Evolutionary conservation across 2,329 filamentous ascomycete genomes (phyloP).

Genomic region (Leptographium flavum): DNA sequence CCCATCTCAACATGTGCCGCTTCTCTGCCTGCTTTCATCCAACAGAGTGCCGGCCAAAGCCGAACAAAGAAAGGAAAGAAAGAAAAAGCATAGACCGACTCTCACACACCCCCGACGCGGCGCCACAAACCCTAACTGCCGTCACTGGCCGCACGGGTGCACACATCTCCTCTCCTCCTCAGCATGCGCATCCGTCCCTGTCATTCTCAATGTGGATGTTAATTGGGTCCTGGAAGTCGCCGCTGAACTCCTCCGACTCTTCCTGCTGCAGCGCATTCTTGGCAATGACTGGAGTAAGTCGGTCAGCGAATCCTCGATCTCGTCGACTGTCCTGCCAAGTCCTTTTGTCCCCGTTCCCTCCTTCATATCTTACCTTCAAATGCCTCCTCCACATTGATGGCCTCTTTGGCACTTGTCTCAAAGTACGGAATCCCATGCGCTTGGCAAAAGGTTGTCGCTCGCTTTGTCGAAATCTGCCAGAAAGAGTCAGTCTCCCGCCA

Average conservation of each 20-base stretch:
- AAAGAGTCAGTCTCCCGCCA: background rate
- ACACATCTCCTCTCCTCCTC: slow-evolving; percentile 17
- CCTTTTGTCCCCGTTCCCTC: background rate
- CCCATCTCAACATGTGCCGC: background rate
- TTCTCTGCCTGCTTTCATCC: background rate
- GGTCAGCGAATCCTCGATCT: slow-evolving; percentile 4
- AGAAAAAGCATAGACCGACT: background rate
- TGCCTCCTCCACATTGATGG: slow-evolving; percentile 85
- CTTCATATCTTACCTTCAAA: slow-evolving; percentile 41
- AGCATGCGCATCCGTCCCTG: slow-evolving; percentile 87
- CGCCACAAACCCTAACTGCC: background rate
- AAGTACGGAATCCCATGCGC: slow-evolving; percentile 98
- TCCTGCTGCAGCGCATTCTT: slow-evolving; percentile 91
- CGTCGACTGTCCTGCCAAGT: background rate
- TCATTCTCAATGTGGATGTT: slow-evolving; percentile 95
- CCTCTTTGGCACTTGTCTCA: slow-evolving; percentile 97
- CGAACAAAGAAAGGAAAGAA: background rate
- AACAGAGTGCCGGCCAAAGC: background rate
- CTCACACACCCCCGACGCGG: background rate
- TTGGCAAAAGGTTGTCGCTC: slow-evolving; percentile 94
- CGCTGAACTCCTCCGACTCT: slow-evolving; percentile 93
- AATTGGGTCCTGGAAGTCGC: slow-evolving; percentile 94
- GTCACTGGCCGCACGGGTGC: background rate
- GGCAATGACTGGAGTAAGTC: slow-evolving; percentile 59
- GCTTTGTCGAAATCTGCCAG: slow-evolving; percentile 73